phyloP scores from a whole-genome alignment of 345 rosid species.

The Luvunga scandens region DNA sequence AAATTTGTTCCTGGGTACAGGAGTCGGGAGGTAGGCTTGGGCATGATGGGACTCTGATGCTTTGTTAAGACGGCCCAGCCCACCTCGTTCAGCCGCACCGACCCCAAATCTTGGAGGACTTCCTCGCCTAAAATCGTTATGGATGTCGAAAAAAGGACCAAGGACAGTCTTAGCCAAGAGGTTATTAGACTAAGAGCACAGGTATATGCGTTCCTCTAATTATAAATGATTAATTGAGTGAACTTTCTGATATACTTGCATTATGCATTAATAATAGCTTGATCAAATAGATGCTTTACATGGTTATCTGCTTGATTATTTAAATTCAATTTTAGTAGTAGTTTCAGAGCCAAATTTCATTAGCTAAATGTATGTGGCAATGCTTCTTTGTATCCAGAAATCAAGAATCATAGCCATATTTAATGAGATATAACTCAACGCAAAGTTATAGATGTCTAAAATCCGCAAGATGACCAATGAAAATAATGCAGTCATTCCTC shows the following conservation, averaged over 20 bases:
- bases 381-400: too few relatives aligned
- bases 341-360: too few relatives aligned
- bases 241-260: background rate
- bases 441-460: too few relatives aligned
- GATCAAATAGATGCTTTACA: too few relatives aligned
- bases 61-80: constrained; percentile 74
- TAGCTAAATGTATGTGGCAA: too few relatives aligned
- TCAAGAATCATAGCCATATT: too few relatives aligned
- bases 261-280: background rate
- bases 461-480: too few relatives aligned
- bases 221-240: background rate
- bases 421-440: too few relatives aligned
- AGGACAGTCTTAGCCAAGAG: constrained; percentile 80
- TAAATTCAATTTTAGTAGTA: too few relatives aligned
- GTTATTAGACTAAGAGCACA: constrained; percentile 83
- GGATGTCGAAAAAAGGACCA: constrained; percentile 75
- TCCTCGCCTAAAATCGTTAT: constrained; percentile 66
- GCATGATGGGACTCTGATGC: constrained; percentile 74
- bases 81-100: constrained; percentile 99
- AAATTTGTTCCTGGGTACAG: constrained; percentile 74
- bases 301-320: too few relatives aligned
- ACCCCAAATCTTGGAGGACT: constrained; percentile 91
- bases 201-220: constrained; percentile 27
- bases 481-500: background rate
- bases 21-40: constrained; percentile 81